These are phyloP conservation scores for Colletotrichum sidae DNA, from an alignment of 2,329 filamentous ascomycete species.

Conservation along the genomic window DNA sequence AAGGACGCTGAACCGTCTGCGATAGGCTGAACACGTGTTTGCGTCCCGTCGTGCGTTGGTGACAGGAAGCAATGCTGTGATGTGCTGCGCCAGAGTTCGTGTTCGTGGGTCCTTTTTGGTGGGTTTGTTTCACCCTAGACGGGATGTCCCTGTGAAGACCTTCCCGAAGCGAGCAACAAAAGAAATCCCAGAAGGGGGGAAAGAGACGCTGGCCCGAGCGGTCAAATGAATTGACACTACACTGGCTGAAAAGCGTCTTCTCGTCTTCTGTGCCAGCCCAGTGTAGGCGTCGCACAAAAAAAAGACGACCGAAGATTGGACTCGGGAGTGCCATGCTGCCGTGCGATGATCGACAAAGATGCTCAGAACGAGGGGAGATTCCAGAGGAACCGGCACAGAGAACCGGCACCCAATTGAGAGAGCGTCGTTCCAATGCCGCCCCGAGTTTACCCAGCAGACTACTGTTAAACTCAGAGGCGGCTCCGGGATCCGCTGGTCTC, in stretches of 20 bases:
- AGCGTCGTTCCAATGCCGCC: constrained; percentile 5
- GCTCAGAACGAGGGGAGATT: not conserved
- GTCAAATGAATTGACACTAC: not conserved
- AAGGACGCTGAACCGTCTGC: not conserved
- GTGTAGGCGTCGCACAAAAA: not conserved
- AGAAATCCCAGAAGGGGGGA: constrained; percentile 2
- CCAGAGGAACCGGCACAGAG: not conserved
- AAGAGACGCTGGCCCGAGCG: not conserved
- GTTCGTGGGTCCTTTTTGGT: constrained; percentile 7
- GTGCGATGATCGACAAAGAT: constrained; percentile 10
- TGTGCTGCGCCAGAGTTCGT: constrained; percentile 7
- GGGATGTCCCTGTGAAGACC: constrained; percentile 21
- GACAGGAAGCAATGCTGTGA: not conserved
- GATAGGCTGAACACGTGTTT: not conserved
- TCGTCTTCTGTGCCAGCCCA: not conserved
- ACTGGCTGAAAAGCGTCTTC: not conserved
- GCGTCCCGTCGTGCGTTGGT: constrained; percentile 9
- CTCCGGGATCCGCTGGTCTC: constrained; percentile 5
- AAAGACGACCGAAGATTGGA: not conserved
- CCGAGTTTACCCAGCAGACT: constrained; percentile 5
- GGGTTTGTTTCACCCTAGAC: constrained; percentile 28
- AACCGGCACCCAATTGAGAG: not conserved
- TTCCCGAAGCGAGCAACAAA: constrained; percentile 4
- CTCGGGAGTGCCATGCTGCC: constrained; percentile 1
- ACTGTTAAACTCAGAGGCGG: constrained; percentile 9